Percentiles rank a stretch among this genome's conserved stretches.
phyloP scores from a whole-genome alignment of 2,329 filamentous ascomycete species.

The Helotiales sp. region DNA sequence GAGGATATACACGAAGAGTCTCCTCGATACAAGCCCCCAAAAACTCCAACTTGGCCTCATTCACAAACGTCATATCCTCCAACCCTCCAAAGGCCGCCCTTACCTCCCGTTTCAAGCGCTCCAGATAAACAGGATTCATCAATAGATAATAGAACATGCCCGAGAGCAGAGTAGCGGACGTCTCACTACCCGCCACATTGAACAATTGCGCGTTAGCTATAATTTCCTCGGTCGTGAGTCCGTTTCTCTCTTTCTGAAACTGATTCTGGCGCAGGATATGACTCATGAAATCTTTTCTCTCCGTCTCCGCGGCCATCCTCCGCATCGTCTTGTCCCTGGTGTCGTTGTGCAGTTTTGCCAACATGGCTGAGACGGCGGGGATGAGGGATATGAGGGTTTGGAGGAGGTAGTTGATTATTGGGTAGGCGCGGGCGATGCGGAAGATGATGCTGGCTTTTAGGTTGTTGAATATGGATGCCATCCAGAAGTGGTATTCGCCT shows the following conservation, averaged over 20 bases:
- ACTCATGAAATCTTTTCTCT: slow-evolving; percentile 5
- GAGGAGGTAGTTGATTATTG: neutral
- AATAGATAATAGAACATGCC: slow-evolving; percentile 27
- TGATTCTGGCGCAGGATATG: neutral
- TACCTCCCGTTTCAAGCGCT: slow-evolving; percentile 41
- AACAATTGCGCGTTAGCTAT: slow-evolving; percentile 1
- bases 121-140: slow-evolving; percentile 33
- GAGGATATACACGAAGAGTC: slow-evolving; percentile 42
- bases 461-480: slow-evolving; percentile 26
- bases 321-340: slow-evolving; percentile 1
- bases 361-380: neutral
- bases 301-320: neutral
- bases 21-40: slow-evolving; percentile 45
- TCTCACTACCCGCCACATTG: slow-evolving; percentile 23
- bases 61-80: slow-evolving; percentile 41
- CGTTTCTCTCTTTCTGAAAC: neutral
- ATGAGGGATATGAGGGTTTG: neutral
- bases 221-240: neutral
- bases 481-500: slow-evolving; percentile 4
- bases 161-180: slow-evolving; percentile 18
- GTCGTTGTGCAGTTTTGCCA: neutral
- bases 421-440: neutral
- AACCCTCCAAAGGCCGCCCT: slow-evolving; percentile 37
- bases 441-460: slow-evolving; percentile 12
- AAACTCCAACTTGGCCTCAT: slow-evolving; percentile 36